Conservation (phyloP, 768 basidiomycete species). For the Agaricus bisporus region DNA sequence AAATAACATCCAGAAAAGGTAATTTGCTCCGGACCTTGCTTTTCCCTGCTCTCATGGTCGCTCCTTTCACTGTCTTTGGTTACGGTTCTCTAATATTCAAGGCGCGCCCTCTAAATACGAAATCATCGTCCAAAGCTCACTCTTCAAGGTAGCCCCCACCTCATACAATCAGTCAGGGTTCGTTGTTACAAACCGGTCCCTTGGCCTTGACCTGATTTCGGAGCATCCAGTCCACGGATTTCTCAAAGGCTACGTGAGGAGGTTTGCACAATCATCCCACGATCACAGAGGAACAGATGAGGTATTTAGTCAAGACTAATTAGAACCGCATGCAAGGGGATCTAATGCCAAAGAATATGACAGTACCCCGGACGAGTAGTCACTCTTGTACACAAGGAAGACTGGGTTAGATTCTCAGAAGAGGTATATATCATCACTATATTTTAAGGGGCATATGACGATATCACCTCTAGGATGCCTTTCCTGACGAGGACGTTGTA, state of each 20-base stretch:
- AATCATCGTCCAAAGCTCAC: neutral
- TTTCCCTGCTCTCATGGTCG: conserved; percentile 3
- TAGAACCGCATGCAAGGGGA: too few relatives aligned
- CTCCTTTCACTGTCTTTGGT: conserved; percentile 72
- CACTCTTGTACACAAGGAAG: conserved; percentile 80
- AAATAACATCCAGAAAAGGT: too few relatives aligned
- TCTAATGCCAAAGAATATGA: neutral
- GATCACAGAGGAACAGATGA: conserved; percentile 91
- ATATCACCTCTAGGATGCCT: conserved; percentile 43
- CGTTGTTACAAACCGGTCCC: neutral
- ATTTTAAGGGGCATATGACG: neutral
- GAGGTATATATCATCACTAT: conserved; percentile 37
- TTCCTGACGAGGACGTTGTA: conserved; percentile 69
- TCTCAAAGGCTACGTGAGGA: conserved; percentile 83
- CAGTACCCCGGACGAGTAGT: conserved; percentile 87
- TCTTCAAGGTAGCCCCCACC: conserved; percentile 62
- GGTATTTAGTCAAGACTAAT: conserved; percentile 36
- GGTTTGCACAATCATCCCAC: conserved; percentile 88
- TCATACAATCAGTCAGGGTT: conserved; percentile 66
- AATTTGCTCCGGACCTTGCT: neutral
- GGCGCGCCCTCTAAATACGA: conserved; percentile 30
- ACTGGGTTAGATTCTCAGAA: conserved; percentile 76
- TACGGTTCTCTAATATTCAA: conserved; percentile 94
- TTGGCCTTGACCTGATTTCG: neutral
- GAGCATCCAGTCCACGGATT: conserved; percentile 59